These are phyloP conservation scores for Glycine tomentella DNA, from an alignment of 306 rosid genomes.

Conservation along the genomic window DNA sequence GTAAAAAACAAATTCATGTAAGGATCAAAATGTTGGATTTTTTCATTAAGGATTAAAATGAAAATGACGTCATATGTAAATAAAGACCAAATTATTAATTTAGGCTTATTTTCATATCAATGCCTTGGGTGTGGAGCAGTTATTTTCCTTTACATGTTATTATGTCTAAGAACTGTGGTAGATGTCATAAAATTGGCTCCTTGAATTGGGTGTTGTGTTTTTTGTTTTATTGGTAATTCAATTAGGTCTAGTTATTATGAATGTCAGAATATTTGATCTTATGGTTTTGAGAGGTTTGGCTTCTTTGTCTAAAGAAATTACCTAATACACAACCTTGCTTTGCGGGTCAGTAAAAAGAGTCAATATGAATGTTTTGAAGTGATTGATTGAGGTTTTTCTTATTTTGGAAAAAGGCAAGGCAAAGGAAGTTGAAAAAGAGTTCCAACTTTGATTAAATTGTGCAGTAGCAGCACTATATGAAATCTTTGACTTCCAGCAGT, in stretches of 20 bases:
- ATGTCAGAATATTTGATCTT: slow-evolving; percentile 35
- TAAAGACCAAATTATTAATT: not conserved
- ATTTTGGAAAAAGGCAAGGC: slow-evolving; percentile 1
- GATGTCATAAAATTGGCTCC: not conserved
- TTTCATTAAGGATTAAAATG: not conserved
- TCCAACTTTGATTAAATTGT: slow-evolving; percentile 8
- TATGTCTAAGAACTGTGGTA: not conserved
- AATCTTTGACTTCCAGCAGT: not conserved
- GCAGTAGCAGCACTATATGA: not conserved
- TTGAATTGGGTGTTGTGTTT: not conserved
- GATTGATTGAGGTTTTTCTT: not conserved
- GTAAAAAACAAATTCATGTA: too few species aligned
- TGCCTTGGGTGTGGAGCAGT: not conserved
- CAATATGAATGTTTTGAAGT: not conserved
- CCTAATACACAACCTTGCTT: slow-evolving; percentile 1
- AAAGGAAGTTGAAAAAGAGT: slow-evolving; percentile 7
- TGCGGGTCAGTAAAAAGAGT: slow-evolving; percentile 5
- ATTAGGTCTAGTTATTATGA: not conserved
- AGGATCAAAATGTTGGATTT: not conserved
- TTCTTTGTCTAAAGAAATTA: too few species aligned
- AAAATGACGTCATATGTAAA: not conserved
- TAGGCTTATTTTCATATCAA: not conserved
- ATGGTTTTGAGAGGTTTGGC: not conserved
- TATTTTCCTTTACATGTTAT: not conserved
- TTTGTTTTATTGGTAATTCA: not conserved